Evolutionary conservation across 2,329 filamentous ascomycete species (phyloP), one percentile per base, ranked within the genome.

Genomic region (Aspergillus ochraceus): DNA sequence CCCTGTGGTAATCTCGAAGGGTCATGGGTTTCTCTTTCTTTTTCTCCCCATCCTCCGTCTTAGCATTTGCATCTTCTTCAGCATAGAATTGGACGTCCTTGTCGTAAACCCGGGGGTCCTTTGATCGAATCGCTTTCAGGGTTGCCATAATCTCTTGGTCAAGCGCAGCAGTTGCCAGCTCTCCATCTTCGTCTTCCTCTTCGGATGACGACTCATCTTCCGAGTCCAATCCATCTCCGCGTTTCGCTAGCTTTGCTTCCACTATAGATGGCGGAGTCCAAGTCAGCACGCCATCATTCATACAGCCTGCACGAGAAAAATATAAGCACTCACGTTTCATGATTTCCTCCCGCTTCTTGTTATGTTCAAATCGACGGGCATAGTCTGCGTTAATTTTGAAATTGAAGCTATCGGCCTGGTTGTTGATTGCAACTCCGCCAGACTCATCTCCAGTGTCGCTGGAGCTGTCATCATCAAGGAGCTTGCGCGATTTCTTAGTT

Each of bases 341-440:
- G 64, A 87, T 80, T 74, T 99, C 95, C 73, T 96, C 93, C 59
- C 94, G 86, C 80, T 97, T 97, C 81, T 98, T 97, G 80, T 99
- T 99, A 79, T 98, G 85, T 76, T 99, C 95, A 69, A 97, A 98
- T 46, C 91, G 85, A 67, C 86, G 87, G 49, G 95, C 95, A 75
- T 89, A 99, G 55, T 96, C 91, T 74, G 92, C 83, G 76, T 99
- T 98, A 77, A 99, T 88, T 74, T 90, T 92, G 74, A 98, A 84
- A 30, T 76, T 75, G 42, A 74, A 66, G 29, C 71, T 70, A 17
- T 71, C 64, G 59, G 72, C 74, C 66, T 67, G 55, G 47, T 69
- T 66, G 60, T 64, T 70, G 51, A 73, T 61, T 26, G 75, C 65
- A 47, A 74, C 77, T 60, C 77, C 77, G 58, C 77, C 79, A 54